Evolutionary conservation across 169 alveolate genomes (phyloP), one percentile per base, ranked within the genome.

Genomic region (Condylostoma magnum): DNA sequence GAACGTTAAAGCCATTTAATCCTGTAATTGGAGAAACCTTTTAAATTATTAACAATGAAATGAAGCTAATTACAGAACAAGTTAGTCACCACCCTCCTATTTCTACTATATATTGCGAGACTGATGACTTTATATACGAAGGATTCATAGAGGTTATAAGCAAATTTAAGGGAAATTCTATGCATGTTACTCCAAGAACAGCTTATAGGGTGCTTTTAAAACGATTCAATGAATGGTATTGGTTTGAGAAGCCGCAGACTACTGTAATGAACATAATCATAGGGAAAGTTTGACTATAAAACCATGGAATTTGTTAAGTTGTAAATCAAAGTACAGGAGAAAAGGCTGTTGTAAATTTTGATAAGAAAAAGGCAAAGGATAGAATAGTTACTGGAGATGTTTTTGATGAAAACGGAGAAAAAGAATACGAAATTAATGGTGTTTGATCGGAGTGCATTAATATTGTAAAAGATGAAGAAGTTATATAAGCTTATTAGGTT

Each of bases 21-120:
- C 99, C 99, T 1, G 51, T 96, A 50, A 86, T 96, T 33, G 99
- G 98, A 10, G 99, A 97, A 81, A 97, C 99, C 10, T 97, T 82
- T 87, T 99, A 97, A 77, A 76, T 92, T 54, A 85, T 95, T 0
- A 97, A 94, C 55, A 81, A 93, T 31, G 96, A 96, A 15, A 95
- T 89, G 75, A 83, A 84, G 65, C 88, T 90, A 71, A 54, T 96
- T 30, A 94, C 98, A 10, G 99, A 97, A 60, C 98, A 97, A 70
- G 95, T 93, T 2, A 55, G 86, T 28, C 99, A 96, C 72, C 99
- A 96, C 68, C 99, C 99, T 1, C 99, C 99, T 4, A 91, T 97
- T 18, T 82, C 97, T 6, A 99, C 99, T 1, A 93, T 89, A 80
- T 96, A 94, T 81, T 93, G 96, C 54, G 87, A 81, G 63, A 84